Evolutionary conservation across 306 rosid species (phyloP), one percentile per base, ranked within the genome.

Genomic region (Vicia sativa): DNA sequence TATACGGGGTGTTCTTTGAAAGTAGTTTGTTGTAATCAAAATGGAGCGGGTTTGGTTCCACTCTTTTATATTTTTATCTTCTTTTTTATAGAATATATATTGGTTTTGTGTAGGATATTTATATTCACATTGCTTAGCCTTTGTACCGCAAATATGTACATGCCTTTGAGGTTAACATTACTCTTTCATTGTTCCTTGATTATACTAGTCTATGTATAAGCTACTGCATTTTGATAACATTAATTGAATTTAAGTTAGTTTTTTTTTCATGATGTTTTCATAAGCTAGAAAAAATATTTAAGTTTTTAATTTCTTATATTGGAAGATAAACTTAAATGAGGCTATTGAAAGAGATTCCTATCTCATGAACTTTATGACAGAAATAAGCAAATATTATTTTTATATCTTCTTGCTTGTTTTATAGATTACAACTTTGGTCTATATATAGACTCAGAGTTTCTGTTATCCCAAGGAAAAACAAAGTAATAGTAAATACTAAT

Each of bases 91-190:
- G 23, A 69, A 38, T 43, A 44, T 15, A 3, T 55, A 0, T 4
- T 55, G 66, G n/a, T 55, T 55, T 69, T 61, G 49, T 81, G 56
- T 86, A 90, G 97, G 99, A 93, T 2, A 76, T 93, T 74, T 93
- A 93, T 48, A 50, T 93, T 66, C 85, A 90, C 75, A 85, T 93
- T 81, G 97, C 80, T 16, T 93, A 97, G 99, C 99, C 99, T 44
- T 76, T 93, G 35, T 93, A 93, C 76, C 87, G 96, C 73, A 93
- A 90, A 67, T 85, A 90, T 68, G 92, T 89, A 68, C 99, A 93
- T 67, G 97, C 97, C 84, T 93, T 93, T 74, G 99, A 93, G 99
- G 99, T 90, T 31, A 68, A 53, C 7, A 4, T 0, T 37, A n/a
- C n/a, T n/a, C n/a, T n/a, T n/a, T n/a, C n/a, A n/a, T n/a, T n/a